Evolutionary conservation across 352 stramenopile species (phyloP).

Genomic region (Discostella stelligera): DNA sequence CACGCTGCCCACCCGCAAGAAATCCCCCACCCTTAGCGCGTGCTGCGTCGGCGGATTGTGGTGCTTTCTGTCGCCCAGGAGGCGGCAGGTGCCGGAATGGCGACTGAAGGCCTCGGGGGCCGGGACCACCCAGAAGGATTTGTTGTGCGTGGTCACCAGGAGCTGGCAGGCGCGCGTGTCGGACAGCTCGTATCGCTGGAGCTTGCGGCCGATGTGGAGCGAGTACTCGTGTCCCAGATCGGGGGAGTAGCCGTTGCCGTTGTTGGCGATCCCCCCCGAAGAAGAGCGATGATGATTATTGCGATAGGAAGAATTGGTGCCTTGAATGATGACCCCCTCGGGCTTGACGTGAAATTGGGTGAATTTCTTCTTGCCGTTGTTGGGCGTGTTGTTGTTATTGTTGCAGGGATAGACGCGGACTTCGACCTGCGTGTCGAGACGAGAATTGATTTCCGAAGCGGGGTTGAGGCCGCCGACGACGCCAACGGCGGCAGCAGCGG

Average conservation of each 20-base stretch:
- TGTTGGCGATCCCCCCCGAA: no score
- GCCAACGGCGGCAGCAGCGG: neutral
- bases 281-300: slow-evolving; percentile 37
- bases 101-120: slow-evolving; percentile 78
- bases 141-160: slow-evolving; percentile 73
- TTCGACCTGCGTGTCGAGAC: slow-evolving; percentile 78
- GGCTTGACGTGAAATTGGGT: slow-evolving; percentile 78
- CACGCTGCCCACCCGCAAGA: slow-evolving; percentile 76
- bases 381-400: slow-evolving; percentile 52
- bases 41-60: slow-evolving; percentile 61
- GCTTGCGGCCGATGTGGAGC: slow-evolving; percentile 69
- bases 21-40: slow-evolving; percentile 73
- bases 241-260: no score
- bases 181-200: slow-evolving; percentile 75
- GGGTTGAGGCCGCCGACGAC: slow-evolving; percentile 61
- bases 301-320: slow-evolving; percentile 42
- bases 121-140: slow-evolving; percentile 79
- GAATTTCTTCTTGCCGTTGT: slow-evolving; percentile 62
- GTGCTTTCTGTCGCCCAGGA: slow-evolving; percentile 79
- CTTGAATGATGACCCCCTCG: slow-evolving; percentile 79
- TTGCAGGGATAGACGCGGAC: slow-evolving; percentile 80
- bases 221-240: slow-evolving; percentile 75
- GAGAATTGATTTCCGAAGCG: slow-evolving; percentile 69
- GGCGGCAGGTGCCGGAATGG: slow-evolving; percentile 75
- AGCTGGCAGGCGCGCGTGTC: slow-evolving; percentile 80